Evolutionary conservation across 2,329 filamentous ascomycete genomes (phyloP), one percentile per base, ranked within the genome.

Genomic region (Diaporthe helianthi): DNA sequence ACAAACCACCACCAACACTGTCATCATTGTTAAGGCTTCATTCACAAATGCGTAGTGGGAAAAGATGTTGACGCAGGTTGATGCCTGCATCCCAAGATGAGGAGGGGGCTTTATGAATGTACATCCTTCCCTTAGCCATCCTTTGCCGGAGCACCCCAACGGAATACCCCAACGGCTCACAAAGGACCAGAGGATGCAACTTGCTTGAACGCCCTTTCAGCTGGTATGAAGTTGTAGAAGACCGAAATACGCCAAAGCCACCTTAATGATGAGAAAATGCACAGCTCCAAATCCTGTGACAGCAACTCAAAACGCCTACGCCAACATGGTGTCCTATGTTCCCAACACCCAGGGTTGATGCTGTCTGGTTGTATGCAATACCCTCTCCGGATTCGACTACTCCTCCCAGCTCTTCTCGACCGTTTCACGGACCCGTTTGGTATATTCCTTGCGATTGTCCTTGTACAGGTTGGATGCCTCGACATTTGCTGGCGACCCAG

Each of bases 381-480:
- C 29, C 19, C 19, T 49, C 29, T 17, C n/a, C 12, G 12, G 44
- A 49, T 19, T 13, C 0, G 9, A 19, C 79, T 76, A 97, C 77
- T 98, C 95, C 73, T 98, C 96, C 96, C 96, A 99, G 83, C 95
- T 98, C 88, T 98, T 98, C 85, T 99, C 96, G 19, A 99, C 96
- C 0, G 95, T 98, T 84, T 98, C 96, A 58, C 94, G 87, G 52
- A 99, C 96, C 22, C 94, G 87, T 84, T 99, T 99, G 31, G 91
- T 93, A 78, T 99, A 99, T 78, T 99, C 96, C 79, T 94, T 94
- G 72, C 94, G 89, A 80, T 98, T 98, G 78, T 99, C 96, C 80
- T 98, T 98, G 86, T 98, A 99, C 10, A 98, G 85, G 79, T 98
- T 99, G 67, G 94, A 97, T 1, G 96, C 96, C 82, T 99, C 96